phyloP scores from a whole-genome alignment of 1,284 basidiomycete species.

The Rhizoctonia solani region DNA sequence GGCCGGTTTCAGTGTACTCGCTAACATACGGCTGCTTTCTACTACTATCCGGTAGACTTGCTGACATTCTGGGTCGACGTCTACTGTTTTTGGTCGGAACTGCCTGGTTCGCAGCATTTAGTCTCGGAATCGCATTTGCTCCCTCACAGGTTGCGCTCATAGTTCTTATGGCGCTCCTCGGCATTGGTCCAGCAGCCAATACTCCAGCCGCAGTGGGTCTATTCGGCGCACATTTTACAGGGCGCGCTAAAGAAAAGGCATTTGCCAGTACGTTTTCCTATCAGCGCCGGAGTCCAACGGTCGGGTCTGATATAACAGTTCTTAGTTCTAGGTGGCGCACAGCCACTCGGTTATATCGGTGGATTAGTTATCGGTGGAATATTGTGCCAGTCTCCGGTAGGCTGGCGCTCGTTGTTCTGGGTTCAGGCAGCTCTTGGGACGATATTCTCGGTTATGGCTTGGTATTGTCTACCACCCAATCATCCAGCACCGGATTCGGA shows the following conservation, averaged over 20 bases:
- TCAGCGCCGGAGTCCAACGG: background rate
- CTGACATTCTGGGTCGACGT: conserved; percentile 35
- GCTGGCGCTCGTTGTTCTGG: conserved; percentile 35
- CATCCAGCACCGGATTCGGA: conserved; percentile 11
- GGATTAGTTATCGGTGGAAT: conserved; percentile 37
- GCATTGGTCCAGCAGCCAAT: conserved; percentile 34
- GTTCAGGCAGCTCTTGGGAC: conserved; percentile 28
- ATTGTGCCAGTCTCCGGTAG: conserved; percentile 28
- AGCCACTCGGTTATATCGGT: conserved; percentile 36
- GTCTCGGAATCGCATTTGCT: conserved; percentile 33
- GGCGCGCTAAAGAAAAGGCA: conserved; percentile 33
- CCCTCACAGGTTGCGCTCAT: conserved; percentile 28
- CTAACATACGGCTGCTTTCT: conserved; percentile 37
- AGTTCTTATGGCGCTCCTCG: conserved; percentile 34
- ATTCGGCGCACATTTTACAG: conserved; percentile 33
- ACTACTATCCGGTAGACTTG: conserved; percentile 35
- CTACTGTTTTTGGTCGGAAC: conserved; percentile 36
- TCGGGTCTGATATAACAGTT: no score
- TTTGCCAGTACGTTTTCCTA: conserved; percentile 24
- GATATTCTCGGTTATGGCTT: conserved; percentile 7
- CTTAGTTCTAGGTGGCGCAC: conserved; percentile 35
- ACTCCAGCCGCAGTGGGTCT: conserved; percentile 36
- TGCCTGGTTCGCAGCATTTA: conserved; percentile 28
- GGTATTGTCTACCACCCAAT: conserved; percentile 30
- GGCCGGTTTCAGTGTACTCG: conserved; percentile 29